Percentiles rank a stretch among this genome's conserved stretches.
Conservation (phyloP, 1,284 basidiomycete genomes). For the Cryptococcus maquisensis region DNA sequence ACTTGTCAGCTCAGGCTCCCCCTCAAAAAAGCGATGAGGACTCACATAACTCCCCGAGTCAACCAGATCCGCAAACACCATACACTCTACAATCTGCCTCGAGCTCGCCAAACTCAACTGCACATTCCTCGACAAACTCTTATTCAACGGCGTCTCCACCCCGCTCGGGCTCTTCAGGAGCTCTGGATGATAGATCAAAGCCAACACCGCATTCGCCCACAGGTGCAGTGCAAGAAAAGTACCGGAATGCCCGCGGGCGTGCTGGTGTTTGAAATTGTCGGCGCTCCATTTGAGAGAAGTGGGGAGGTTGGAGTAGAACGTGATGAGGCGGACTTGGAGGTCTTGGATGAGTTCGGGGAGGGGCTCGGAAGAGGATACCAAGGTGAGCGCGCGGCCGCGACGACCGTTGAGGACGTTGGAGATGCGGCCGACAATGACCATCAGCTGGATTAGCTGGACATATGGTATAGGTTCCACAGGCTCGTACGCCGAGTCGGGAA, state of each 20-base stretch:
- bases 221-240: conserved; percentile 37
- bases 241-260: conserved; percentile 44
- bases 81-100: conserved; percentile 50
- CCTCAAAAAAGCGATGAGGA: background rate
- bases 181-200: conserved; percentile 50
- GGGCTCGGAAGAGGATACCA: conserved; percentile 38
- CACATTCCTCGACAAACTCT: conserved; percentile 45
- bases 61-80: conserved; percentile 47
- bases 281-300: conserved; percentile 47
- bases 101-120: conserved; percentile 46
- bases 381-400: conserved; percentile 44
- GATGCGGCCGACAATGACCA: conserved; percentile 51
- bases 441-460: conserved; percentile 47
- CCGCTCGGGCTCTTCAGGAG: conserved; percentile 47
- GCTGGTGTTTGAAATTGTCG: conserved; percentile 50
- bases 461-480: conserved; percentile 47
- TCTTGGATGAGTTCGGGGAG: conserved; percentile 40
- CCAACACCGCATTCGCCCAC: conserved; percentile 50
- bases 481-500: conserved; percentile 24
- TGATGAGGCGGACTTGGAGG: conserved; percentile 47
- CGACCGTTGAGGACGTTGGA: conserved; percentile 49
- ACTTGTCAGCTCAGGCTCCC: conserved; percentile 3
- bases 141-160: conserved; percentile 48
- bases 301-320: conserved; percentile 47
- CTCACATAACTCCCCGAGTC: conserved; percentile 40